Percentiles rank a stretch among this genome's conserved stretches.
Evolutionary conservation across 768 basidiomycete genomes (phyloP).

Genomic region (Tylopilus subfusipes): DNA sequence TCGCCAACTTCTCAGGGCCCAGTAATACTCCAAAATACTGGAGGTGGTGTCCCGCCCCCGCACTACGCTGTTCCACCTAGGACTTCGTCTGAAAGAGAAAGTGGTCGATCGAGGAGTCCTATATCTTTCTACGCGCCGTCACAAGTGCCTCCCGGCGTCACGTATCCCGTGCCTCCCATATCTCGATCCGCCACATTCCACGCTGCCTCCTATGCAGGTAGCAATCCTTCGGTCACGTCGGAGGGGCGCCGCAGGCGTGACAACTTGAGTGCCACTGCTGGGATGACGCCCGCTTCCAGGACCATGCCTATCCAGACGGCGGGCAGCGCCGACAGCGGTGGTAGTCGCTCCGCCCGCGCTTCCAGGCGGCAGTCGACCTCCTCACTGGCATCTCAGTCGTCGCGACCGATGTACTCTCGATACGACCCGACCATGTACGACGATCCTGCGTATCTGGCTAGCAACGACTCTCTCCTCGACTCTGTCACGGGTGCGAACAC

Average conservation of each 20-base stretch:
- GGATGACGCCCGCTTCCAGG: conserved; percentile 23
- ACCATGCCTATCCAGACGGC: conserved; percentile 12
- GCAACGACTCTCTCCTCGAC: conserved; percentile 28
- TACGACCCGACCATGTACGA: conserved; percentile 26
- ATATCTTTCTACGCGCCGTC: conserved; percentile 25
- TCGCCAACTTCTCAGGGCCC: conserved; percentile 17
- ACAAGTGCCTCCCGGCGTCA: conserved; percentile 23
- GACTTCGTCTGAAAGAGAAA: conserved; percentile 21
- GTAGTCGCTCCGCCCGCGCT: conserved; percentile 6
- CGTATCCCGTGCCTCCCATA: conserved; percentile 29
- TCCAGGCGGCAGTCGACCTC: conserved; percentile 24
- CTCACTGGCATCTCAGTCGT: conserved; percentile 20
- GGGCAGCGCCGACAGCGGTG: conserved; percentile 9
- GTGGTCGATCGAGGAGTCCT: conserved; percentile 19
- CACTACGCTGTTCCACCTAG: conserved; percentile 8
- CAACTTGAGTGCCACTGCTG: conserved; percentile 22
- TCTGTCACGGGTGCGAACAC: conserved; percentile 25
- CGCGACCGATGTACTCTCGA: conserved; percentile 12
- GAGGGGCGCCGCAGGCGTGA: conserved; percentile 26
- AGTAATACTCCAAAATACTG: conserved; percentile 19
- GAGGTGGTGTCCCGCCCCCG: conserved; percentile 5
- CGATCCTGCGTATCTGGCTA: conserved; percentile 24
- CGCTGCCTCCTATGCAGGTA: not conserved
- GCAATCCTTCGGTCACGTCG: conserved; percentile 21
- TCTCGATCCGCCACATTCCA: conserved; percentile 22